These are phyloP conservation scores for Collariella sp. DNA, from an alignment of 495 filamentous ascomycete species.

Conservation along the genomic window DNA sequence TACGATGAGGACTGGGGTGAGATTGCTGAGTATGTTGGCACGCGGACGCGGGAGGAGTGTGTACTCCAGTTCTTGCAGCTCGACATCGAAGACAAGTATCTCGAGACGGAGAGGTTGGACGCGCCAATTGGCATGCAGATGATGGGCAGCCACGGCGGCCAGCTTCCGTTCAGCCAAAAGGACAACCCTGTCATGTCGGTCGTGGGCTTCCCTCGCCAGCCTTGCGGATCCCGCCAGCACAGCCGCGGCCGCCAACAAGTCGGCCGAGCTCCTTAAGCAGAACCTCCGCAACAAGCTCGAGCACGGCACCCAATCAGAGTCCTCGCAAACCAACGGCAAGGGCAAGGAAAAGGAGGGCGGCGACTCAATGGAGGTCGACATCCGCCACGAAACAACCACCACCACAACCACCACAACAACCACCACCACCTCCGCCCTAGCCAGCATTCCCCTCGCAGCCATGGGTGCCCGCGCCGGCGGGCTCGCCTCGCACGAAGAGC, in stretches of 20 bases:
- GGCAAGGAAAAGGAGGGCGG: slow-evolving; percentile 48
- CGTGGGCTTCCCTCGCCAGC: slow-evolving; percentile 79
- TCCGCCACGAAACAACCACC: slow-evolving; percentile 33
- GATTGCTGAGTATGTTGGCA: slow-evolving; percentile 83
- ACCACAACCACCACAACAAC: slow-evolving; percentile 37
- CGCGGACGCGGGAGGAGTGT: slow-evolving; percentile 90
- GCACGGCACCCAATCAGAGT: slow-evolving; percentile 42
- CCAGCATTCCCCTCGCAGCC: slow-evolving; percentile 73
- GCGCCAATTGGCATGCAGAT: slow-evolving; percentile 51
- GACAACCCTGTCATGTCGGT: slow-evolving; percentile 97
- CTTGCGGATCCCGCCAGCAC: slow-evolving; percentile 82
- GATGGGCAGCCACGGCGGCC: slow-evolving; percentile 55
- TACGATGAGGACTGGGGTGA: slow-evolving; percentile 93
- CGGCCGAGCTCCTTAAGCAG: slow-evolving; percentile 73
- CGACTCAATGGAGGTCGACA: slow-evolving; percentile 49
- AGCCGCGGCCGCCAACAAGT: slow-evolving; percentile 77
- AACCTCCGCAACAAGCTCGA: slow-evolving; percentile 66
- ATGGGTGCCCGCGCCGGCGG: slow-evolving; percentile 79
- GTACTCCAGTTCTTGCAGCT: slow-evolving; percentile 90
- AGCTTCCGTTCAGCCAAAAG: slow-evolving; percentile 74
- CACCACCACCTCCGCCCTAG: slow-evolving; percentile 50
- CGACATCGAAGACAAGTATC: slow-evolving; percentile 83
- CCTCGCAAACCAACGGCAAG: slow-evolving; percentile 31
- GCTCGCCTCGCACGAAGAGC: slow-evolving; percentile 89
- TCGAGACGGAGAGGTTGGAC: slow-evolving; percentile 61